Evolutionary conservation across 495 filamentous ascomycete genomes (phyloP).

Genomic region (Umbilicaria muhlenbergii): DNA sequence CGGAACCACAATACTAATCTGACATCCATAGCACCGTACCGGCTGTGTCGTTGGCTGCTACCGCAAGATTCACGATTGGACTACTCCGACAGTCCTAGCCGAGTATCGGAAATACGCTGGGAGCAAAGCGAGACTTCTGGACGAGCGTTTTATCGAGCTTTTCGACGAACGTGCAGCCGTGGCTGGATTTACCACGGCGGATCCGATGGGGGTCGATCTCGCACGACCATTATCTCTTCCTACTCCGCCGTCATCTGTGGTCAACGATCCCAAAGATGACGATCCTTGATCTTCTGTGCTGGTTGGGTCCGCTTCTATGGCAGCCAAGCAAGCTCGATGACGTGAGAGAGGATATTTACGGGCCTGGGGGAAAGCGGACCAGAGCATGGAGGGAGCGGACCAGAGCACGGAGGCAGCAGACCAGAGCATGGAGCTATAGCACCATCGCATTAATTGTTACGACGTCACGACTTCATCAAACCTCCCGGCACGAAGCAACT

Average conservation of each 20-base stretch:
- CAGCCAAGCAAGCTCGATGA: background rate
- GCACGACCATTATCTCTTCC: background rate
- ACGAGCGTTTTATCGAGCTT: constrained; percentile 34
- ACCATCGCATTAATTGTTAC: too few relatives aligned
- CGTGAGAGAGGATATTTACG: background rate
- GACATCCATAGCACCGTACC: constrained; percentile 49
- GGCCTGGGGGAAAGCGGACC: background rate
- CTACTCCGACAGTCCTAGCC: constrained; percentile 33
- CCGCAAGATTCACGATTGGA: constrained; percentile 48
- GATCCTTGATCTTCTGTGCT: background rate
- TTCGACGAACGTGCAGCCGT: constrained; percentile 21
- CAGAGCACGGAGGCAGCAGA: too few relatives aligned
- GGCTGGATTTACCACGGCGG: background rate
- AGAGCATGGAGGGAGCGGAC: too few relatives aligned
- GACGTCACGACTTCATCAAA: too few relatives aligned
- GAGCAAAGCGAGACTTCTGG: constrained; percentile 41
- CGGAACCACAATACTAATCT: background rate
- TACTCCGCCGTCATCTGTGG: background rate
- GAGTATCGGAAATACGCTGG: constrained; percentile 51
- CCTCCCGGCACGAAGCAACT: too few relatives aligned
- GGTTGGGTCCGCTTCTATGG: background rate
- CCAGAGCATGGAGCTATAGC: too few relatives aligned
- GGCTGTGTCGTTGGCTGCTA: constrained; percentile 65
- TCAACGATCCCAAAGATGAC: background rate
- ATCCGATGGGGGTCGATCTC: background rate